Conservation (phyloP, 1,284 basidiomycete genomes). For the Tremellales sp. region DNA sequence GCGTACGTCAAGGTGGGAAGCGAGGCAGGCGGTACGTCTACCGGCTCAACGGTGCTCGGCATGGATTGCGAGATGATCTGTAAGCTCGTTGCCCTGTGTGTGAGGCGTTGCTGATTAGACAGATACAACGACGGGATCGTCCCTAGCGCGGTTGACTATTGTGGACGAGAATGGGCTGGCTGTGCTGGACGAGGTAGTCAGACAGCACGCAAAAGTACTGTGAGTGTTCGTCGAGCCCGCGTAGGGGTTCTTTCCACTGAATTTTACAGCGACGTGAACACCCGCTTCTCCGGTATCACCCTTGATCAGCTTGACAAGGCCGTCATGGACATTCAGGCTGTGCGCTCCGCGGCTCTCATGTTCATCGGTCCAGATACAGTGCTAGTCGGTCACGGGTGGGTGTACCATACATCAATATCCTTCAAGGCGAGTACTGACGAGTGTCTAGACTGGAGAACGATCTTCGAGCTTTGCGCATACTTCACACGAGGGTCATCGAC, state of each 20-base stretch:
- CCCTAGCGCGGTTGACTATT: slow-evolving; percentile 79
- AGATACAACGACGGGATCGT: slow-evolving; percentile 78
- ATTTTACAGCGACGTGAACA: slow-evolving; percentile 74
- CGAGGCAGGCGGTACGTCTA: slow-evolving; percentile 26
- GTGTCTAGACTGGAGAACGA: slow-evolving; percentile 72
- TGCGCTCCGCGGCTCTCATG: slow-evolving; percentile 63
- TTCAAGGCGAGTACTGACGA: neutral
- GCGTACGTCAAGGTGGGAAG: slow-evolving; percentile 61
- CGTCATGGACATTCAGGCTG: slow-evolving; percentile 59
- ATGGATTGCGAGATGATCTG: slow-evolving; percentile 88
- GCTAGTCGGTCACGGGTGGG: slow-evolving; percentile 62
- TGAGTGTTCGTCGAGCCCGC: slow-evolving; percentile 47
- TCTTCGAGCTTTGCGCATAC: slow-evolving; percentile 73
- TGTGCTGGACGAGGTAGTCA: slow-evolving; percentile 76
- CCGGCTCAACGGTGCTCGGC: slow-evolving; percentile 64
- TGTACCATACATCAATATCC: slow-evolving; percentile 1
- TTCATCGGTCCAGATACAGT: slow-evolving; percentile 74
- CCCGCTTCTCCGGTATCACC: slow-evolving; percentile 77
- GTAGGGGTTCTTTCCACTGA: neutral
- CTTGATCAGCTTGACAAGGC: slow-evolving; percentile 59
- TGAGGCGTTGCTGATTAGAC: neutral
- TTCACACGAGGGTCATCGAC: slow-evolving; percentile 77
- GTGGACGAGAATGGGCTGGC: slow-evolving; percentile 67
- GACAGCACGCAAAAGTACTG: slow-evolving; percentile 75
- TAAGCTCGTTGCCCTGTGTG: slow-evolving; percentile 22